These are phyloP conservation scores for Murraya paniculata DNA, from an alignment of 345 rosid species.

Conservation along the genomic window DNA sequence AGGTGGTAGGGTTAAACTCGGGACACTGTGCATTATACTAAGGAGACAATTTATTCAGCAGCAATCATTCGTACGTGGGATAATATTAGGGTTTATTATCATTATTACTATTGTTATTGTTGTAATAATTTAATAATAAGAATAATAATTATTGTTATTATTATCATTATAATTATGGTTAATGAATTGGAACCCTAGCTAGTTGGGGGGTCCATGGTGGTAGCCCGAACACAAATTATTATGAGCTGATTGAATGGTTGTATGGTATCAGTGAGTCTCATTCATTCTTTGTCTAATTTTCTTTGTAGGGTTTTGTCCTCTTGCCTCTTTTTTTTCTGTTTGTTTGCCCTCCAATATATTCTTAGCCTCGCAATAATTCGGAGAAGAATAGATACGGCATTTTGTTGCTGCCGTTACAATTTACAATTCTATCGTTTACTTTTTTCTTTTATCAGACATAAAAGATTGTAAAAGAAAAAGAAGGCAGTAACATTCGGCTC, in stretches of 20 bases:
- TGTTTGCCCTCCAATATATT: not conserved
- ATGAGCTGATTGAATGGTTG: constrained; percentile 16
- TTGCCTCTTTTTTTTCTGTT: not conserved
- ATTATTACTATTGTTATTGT: not conserved
- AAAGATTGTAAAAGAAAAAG: too few species aligned
- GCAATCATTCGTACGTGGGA: constrained; percentile 49
- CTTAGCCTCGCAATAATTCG: not conserved
- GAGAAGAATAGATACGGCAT: not conserved
- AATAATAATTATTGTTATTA: not conserved
- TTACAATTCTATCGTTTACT: too few species aligned
- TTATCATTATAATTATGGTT: not conserved
- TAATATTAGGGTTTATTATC: not conserved
- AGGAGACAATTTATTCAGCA: constrained; percentile 38
- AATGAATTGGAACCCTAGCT: not conserved
- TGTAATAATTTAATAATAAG: not conserved
- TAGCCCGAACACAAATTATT: constrained; percentile 11
- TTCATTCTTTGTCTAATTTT: not conserved
- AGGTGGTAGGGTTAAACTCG: not conserved
- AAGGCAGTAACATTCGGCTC: too few species aligned
- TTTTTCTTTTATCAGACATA: too few species aligned
- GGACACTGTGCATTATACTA: constrained; percentile 28
- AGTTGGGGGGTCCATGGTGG: not conserved
- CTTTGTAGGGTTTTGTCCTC: not conserved
- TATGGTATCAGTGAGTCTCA: not conserved
- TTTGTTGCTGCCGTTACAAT: not conserved